Percentiles rank a stretch among this genome's conserved stretches.
Conservation (phyloP, 257 asterid species). For the Plantago ovata region DNA sequence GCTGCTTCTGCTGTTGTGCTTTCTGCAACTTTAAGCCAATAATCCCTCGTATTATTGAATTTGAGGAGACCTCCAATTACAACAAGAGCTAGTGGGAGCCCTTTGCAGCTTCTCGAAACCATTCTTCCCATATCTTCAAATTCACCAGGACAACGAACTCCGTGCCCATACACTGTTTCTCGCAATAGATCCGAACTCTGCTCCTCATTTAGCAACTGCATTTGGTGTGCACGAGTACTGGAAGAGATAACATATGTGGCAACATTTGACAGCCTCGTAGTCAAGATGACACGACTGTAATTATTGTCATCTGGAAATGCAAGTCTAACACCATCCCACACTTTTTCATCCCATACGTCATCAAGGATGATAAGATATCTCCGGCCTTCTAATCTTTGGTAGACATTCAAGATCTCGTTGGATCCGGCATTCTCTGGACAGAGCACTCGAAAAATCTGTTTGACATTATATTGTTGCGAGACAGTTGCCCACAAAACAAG, state of each 20-base stretch:
- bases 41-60: too few relatives aligned
- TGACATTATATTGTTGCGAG: neutral
- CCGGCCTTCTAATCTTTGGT: neutral
- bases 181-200: constrained; percentile 1
- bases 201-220: too few relatives aligned
- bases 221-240: neutral
- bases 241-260: neutral
- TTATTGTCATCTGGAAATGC: too few relatives aligned
- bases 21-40: neutral
- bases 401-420: neutral
- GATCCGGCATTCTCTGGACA: neutral
- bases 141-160: neutral
- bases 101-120: too few relatives aligned
- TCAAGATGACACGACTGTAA: too few relatives aligned
- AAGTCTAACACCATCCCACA: too few relatives aligned
- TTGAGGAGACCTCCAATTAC: too few relatives aligned
- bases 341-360: too few relatives aligned
- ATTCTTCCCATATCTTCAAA: neutral
- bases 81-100: too few relatives aligned
- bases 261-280: neutral
- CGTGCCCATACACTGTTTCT: neutral
- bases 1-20: neutral
- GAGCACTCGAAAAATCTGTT: neutral
- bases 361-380: constrained; percentile 8
- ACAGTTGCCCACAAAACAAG: neutral